Percentiles rank a stretch among this genome's conserved stretches.
These are phyloP conservation scores for Sugiyamaella xylanicola DNA, from an alignment of 1,139 yeast genomes.

Conservation along the genomic window DNA sequence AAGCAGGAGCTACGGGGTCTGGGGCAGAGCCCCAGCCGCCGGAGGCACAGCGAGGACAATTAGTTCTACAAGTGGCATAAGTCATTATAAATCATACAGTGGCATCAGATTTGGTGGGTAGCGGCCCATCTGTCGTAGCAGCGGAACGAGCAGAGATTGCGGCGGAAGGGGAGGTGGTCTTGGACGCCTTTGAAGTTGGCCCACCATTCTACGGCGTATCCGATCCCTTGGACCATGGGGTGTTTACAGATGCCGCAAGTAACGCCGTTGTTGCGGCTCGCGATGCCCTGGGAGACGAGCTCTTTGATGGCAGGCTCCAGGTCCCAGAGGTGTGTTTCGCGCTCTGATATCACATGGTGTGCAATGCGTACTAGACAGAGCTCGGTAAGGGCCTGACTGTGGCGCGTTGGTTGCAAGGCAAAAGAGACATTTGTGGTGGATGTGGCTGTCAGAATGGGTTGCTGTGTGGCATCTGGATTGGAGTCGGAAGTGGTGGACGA, in stretches of 20 bases:
- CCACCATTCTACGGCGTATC: conserved; percentile 66
- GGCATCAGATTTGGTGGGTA: not conserved
- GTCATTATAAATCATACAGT: not conserved
- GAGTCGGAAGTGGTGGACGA: not conserved
- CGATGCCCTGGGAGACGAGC: conserved; percentile 31
- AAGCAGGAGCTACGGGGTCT: conserved; percentile 8
- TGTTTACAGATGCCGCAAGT: conserved; percentile 54
- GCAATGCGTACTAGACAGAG: conserved; percentile 20
- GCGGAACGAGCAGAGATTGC: conserved; percentile 31
- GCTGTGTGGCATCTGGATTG: conserved; percentile 1
- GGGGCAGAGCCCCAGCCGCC: conserved; percentile 9
- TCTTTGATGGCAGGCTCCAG: conserved; percentile 23
- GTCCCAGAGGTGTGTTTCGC: conserved; percentile 25
- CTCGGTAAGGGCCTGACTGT: conserved; percentile 12
- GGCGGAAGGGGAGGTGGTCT: conserved; percentile 25
- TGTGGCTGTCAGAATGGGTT: not conserved
- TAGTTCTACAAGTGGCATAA: not conserved
- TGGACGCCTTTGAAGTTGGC: conserved; percentile 38
- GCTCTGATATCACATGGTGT: conserved; percentile 20
- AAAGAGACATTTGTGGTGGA: conserved; percentile 6
- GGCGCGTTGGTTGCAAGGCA: not conserved
- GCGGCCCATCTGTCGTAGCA: conserved; percentile 31
- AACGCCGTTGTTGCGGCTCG: conserved; percentile 47
- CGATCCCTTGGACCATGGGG: conserved; percentile 52
- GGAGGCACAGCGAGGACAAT: conserved; percentile 5